Base-by-base conservation (phyloP, 108 stramenopile genomes). In the Pseudonitzschia multiseries region DNA sequence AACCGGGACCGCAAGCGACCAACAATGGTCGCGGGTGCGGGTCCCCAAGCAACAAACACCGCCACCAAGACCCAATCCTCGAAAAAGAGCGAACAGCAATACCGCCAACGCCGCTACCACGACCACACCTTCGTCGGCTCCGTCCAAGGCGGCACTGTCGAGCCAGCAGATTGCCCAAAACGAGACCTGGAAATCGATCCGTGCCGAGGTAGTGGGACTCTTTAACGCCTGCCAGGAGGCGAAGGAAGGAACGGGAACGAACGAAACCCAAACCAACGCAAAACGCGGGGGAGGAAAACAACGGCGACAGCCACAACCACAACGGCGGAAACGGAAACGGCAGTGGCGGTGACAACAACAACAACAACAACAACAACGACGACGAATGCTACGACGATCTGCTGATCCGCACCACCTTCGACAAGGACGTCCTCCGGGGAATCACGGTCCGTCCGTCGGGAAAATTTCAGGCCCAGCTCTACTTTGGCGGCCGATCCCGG, bases 401-500 rank as follows among this genome's bases (percentile, higher is more conserved):
- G n/a, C n/a, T 77, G 73, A 57, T 61, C 77, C 56, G 22, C 28
- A 28, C 27, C 8, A 26, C 12, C 31, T 62, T 82, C 56, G 78
- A 69, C 32, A 73, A 73, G 54, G 74, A 65, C 28, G 69, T 82
- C 13, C 65, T 84, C 22, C 72, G 87, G 31, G 87, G 87, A 18
- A 84, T 87, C 33, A 87, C 87, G 33, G 65, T 71, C 63, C 72
- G 87, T 43, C 87, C 87, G 17, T 83, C 82, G n/a, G 82, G 83
- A 9, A 87, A 65, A 43, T 65, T 42, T 20, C 88, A 89, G 79
- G 88, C 88, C n/a, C 88, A 89, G 75, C 78, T 89, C 0, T 89
- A 89, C 62, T 89, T 84, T 73, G 83, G 81, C 17, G 88, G 88
- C 14, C 84, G 86, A 46, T 86, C 85, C 31, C 75, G 88, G 28